These are phyloP conservation scores for Leptomonas seymouri DNA, from an alignment of 208 protist species.

Conservation along the genomic window DNA sequence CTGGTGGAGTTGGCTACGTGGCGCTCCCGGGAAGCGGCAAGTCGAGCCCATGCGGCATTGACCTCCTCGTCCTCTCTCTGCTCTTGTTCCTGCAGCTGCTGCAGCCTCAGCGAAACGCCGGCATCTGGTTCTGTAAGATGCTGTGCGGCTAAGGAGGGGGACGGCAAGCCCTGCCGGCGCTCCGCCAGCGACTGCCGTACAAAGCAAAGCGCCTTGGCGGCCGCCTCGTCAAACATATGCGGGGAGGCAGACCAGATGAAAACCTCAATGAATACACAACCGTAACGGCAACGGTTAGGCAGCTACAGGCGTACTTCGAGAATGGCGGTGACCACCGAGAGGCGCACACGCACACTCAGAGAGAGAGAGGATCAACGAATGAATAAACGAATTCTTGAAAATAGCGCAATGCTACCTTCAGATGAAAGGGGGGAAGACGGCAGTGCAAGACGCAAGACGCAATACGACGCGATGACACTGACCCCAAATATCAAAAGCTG, in stretches of 20 bases:
- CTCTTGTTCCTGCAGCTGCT: neutral
- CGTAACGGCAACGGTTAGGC: too few relatives aligned
- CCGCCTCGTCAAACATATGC: neutral
- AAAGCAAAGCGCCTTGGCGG: neutral
- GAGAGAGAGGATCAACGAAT: too few relatives aligned
- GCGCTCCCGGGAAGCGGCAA: neutral
- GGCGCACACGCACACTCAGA: too few relatives aligned
- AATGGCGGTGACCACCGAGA: too few relatives aligned
- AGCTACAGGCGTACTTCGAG: too few relatives aligned
- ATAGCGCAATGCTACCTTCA: too few relatives aligned
- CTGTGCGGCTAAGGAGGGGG: neutral
- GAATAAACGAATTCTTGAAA: too few relatives aligned
- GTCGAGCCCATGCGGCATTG: conserved; percentile 3
- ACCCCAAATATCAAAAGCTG: too few relatives aligned
- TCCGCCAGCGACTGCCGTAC: conserved; percentile 21
- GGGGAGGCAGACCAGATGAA: neutral
- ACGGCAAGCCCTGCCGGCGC: conserved; percentile 10
- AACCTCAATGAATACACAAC: neutral
- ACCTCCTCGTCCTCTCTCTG: neutral
- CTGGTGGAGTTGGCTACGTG: neutral
- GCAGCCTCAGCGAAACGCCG: neutral
- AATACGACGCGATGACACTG: too few relatives aligned
- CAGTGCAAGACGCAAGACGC: too few relatives aligned
- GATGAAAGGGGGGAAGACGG: too few relatives aligned
- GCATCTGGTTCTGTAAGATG: neutral